Conservation (phyloP, 495 filamentous ascomycete genomes). For the Aspergillus incahuasiensis region DNA sequence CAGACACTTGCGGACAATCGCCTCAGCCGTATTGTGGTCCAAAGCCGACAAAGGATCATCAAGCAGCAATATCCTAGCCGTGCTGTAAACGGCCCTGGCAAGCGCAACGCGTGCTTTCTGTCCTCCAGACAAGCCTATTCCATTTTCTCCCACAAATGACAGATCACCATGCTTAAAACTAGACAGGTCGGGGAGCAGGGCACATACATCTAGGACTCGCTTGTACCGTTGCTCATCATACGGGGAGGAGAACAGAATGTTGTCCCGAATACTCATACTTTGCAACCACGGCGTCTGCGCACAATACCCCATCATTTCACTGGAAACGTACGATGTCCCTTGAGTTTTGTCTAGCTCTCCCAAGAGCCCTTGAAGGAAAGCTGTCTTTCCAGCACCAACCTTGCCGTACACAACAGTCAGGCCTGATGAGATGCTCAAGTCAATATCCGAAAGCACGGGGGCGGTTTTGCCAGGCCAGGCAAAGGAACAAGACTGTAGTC, state of each 20-base stretch:
- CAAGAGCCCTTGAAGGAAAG: conserved; percentile 70
- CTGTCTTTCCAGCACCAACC: conserved; percentile 77
- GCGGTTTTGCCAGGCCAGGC: conserved; percentile 65
- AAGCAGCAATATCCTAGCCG: conserved; percentile 57
- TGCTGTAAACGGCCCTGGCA: conserved; percentile 67
- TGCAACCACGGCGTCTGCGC: conserved; percentile 86
- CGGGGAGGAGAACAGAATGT: conserved; percentile 71
- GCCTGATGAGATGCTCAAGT: conserved; percentile 55
- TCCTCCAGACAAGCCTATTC: conserved; percentile 65
- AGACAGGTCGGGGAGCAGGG: conserved; percentile 58
- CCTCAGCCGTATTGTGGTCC: conserved; percentile 72
- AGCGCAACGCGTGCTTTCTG: conserved; percentile 66
- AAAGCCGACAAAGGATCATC: conserved; percentile 68
- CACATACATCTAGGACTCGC: conserved; percentile 58
- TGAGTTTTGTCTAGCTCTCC: conserved; percentile 67
- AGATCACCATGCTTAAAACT: conserved; percentile 62
- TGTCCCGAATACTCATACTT: conserved; percentile 84
- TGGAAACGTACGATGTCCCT: conserved; percentile 56
- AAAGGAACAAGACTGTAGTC: conserved; percentile 62
- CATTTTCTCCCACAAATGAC: conserved; percentile 66
- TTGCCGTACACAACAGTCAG: conserved; percentile 66
- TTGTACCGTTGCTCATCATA: conserved; percentile 62
- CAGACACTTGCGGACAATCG: conserved; percentile 65
- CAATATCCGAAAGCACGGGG: conserved; percentile 59
- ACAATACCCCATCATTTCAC: conserved; percentile 73